phyloP scores from a whole-genome alignment of 345 rosid species.

The Lepidium aucheri region DNA sequence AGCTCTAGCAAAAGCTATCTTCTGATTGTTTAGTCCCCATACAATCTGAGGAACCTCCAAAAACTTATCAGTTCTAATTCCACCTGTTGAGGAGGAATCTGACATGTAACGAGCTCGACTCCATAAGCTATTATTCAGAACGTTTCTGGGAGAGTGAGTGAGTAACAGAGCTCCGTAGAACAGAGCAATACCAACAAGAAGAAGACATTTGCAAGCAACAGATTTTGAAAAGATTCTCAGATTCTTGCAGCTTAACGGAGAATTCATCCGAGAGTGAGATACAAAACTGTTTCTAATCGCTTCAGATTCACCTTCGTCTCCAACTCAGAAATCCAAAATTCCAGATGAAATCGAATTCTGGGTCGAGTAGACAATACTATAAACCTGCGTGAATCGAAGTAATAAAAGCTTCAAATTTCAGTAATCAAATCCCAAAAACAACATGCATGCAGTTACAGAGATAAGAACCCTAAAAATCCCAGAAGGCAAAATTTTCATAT shows the following conservation, averaged over 20 bases:
- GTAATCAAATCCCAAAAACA: not conserved
- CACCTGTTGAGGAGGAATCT: constrained; percentile 21
- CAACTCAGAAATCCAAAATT: not conserved
- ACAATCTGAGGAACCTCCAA: constrained; percentile 91
- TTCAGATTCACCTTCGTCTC: constrained; percentile 9
- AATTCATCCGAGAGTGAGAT: constrained; percentile 30
- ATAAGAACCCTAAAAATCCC: not conserved
- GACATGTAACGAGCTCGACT: constrained; percentile 17
- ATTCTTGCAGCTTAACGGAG: constrained; percentile 23
- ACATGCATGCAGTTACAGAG: constrained; percentile 18
- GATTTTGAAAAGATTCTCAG: constrained; percentile 37
- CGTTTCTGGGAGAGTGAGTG: constrained; percentile 32
- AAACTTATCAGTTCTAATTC: constrained; percentile 54
- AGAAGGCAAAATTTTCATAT: not conserved
- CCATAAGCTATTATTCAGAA: constrained; percentile 16
- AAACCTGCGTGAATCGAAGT: constrained; percentile 18
- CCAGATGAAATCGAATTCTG: not conserved
- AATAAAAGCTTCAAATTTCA: not conserved
- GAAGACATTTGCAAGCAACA: constrained; percentile 49
- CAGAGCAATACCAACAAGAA: constrained; percentile 41
- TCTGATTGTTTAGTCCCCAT: constrained; percentile 97
- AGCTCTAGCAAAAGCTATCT: constrained; percentile 95
- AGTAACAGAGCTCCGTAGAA: constrained; percentile 40
- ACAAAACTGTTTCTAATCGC: not conserved
- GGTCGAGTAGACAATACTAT: not conserved